Conservation (phyloP, 331 rosid genomes). For the Quercus phellos region DNA sequence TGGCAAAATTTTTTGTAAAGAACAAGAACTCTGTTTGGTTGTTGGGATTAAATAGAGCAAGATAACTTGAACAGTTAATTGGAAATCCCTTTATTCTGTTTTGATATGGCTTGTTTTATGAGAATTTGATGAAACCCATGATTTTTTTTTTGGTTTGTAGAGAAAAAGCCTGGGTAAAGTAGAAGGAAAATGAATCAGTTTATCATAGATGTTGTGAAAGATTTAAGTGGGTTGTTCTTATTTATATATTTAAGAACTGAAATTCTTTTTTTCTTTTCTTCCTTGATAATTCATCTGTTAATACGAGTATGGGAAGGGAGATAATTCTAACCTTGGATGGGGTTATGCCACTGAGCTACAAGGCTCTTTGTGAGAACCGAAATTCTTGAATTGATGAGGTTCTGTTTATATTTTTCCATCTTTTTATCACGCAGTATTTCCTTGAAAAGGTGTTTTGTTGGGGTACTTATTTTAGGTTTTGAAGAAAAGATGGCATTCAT, state of each 20-base stretch:
- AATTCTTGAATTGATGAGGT: background rate
- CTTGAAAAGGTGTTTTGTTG: background rate
- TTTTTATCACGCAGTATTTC: background rate
- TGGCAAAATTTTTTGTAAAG: background rate
- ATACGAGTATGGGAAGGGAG: too few species aligned
- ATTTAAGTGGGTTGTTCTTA: background rate
- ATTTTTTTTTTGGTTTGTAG: background rate
- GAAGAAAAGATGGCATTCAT: background rate
- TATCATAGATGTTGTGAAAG: background rate
- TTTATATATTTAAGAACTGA: constrained; percentile 1
- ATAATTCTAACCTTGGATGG: too few species aligned
- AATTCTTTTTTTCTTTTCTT: background rate
- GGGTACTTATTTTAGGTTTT: background rate
- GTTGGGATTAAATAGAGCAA: background rate
- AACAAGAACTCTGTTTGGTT: background rate
- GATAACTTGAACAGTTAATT: background rate
- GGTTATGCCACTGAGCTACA: too few species aligned
- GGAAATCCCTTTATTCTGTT: background rate
- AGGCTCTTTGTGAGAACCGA: background rate
- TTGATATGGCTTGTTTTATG: background rate
- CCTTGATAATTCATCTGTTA: too few species aligned
- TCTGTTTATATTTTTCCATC: background rate
- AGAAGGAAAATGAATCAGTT: background rate
- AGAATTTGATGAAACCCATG: background rate
- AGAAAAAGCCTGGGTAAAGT: background rate